Evolutionary conservation across 1,284 basidiomycete genomes (phyloP).

Genomic region (Ustilago curta): DNA sequence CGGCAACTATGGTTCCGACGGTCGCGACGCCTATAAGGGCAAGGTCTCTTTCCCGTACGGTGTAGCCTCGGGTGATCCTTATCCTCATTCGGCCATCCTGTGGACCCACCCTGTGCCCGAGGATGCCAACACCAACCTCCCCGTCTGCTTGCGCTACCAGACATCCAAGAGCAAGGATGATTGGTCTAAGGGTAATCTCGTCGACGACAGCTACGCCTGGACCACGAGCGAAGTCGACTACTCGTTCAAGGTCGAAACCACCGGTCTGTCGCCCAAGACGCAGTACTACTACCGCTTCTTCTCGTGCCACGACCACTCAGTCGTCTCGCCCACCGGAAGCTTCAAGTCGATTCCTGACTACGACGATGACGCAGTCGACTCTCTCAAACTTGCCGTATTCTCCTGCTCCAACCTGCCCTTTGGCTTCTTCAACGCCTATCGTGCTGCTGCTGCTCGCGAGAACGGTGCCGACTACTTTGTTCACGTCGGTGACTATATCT

Average conservation of each 20-base stretch:
- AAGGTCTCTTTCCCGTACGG: conserved; percentile 65
- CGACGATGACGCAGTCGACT: conserved; percentile 70
- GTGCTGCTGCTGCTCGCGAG: conserved; percentile 73
- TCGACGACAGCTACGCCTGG: conserved; percentile 74
- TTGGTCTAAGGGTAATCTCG: conserved; percentile 54
- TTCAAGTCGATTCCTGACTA: conserved; percentile 71
- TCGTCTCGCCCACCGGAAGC: conserved; percentile 71
- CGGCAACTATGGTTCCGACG: conserved; percentile 39
- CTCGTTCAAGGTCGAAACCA: conserved; percentile 75
- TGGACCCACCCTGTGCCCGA: conserved; percentile 72
- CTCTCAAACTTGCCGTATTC: conserved; percentile 75
- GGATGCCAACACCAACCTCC: conserved; percentile 71
- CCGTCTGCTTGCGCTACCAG: conserved; percentile 75
- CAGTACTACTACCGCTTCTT: conserved; percentile 76
- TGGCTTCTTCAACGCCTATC: conserved; percentile 80
- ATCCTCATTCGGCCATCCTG: conserved; percentile 75
- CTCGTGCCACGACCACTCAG: conserved; percentile 70
- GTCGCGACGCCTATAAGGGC: conserved; percentile 57
- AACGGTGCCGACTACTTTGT: conserved; percentile 75
- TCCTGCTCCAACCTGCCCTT: conserved; percentile 74
- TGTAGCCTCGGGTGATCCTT: conserved; percentile 75
- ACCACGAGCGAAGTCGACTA: conserved; percentile 78
- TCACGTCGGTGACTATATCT: conserved; percentile 77
- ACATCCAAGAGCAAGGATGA: conserved; percentile 69
- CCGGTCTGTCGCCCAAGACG: conserved; percentile 73